phyloP scores from a whole-genome alignment of 495 filamentous ascomycete species.

The Copromyces sp. region DNA sequence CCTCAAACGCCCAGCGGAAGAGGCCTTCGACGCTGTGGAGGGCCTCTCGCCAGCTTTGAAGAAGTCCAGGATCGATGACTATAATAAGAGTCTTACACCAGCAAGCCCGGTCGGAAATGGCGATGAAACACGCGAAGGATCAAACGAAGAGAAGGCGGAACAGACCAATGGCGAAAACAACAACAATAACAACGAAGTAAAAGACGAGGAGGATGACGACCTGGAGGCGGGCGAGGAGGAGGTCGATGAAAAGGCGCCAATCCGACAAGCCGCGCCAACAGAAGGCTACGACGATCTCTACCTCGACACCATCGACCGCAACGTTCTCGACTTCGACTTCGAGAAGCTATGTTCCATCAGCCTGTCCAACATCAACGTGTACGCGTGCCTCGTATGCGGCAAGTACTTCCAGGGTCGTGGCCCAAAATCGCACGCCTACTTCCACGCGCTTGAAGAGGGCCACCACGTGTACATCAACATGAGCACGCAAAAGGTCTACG shows the following conservation, averaged over 20 bases:
- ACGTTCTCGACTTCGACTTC: slow-evolving; percentile 89
- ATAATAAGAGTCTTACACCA: slow-evolving; percentile 25
- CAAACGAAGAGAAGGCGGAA: not conserved
- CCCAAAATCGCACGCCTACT: slow-evolving; percentile 91
- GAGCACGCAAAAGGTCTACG: slow-evolving; percentile 87
- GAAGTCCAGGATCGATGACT: slow-evolving; percentile 57
- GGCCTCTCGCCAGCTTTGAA: slow-evolving; percentile 64
- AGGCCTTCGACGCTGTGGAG: slow-evolving; percentile 57
- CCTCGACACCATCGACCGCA: slow-evolving; percentile 90
- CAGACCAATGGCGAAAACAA: not conserved
- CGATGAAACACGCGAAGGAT: slow-evolving; percentile 24
- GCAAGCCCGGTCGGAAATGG: slow-evolving; percentile 20
- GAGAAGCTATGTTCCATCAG: slow-evolving; percentile 95
- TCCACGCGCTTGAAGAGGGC: slow-evolving; percentile 86
- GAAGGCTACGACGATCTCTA: slow-evolving; percentile 94
- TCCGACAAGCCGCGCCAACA: slow-evolving; percentile 63
- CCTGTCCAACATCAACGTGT: slow-evolving; percentile 96
- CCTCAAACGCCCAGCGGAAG: slow-evolving; percentile 69
- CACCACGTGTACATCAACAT: slow-evolving; percentile 99
- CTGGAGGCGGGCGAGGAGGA: slow-evolving; percentile 22
- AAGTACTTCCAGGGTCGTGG: slow-evolving; percentile 96
- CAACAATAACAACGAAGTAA: not conserved
- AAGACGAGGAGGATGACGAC: slow-evolving; percentile 2
- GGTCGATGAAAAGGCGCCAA: slow-evolving; percentile 37
- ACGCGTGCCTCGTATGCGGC: slow-evolving; percentile 93